Evolutionary conservation across 2,329 filamentous ascomycete genomes (phyloP).

Genomic region (Aureobasidium sp.): DNA sequence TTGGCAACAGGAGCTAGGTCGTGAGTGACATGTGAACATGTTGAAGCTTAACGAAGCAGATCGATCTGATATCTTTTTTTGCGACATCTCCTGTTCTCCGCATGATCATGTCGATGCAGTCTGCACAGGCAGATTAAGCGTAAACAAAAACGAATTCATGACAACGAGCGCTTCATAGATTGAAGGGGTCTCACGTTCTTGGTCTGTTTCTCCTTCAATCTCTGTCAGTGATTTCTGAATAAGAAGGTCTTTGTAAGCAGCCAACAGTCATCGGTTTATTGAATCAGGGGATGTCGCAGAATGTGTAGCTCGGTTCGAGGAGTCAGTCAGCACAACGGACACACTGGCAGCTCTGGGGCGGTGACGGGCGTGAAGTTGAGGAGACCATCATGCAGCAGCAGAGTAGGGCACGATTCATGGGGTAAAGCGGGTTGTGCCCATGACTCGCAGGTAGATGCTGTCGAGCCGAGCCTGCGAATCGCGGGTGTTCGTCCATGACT

Average conservation of each 20-base stretch:
- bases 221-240: not conserved
- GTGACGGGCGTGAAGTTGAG: not conserved
- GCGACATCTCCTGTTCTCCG: conserved; percentile 1
- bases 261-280: not conserved
- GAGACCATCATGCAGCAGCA: not conserved
- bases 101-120: not conserved
- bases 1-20: not conserved
- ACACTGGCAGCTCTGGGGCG: not conserved
- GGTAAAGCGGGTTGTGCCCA: not conserved
- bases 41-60: not conserved
- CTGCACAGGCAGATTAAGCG: not conserved
- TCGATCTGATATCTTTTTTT: not conserved
- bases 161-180: not conserved
- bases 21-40: not conserved
- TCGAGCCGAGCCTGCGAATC: not conserved
- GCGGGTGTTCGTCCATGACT: not conserved
- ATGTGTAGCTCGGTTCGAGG: not conserved
- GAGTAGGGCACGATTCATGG: conserved; percentile 3
- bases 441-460: not conserved
- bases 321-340: not conserved
- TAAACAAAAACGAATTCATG: not conserved
- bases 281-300: not conserved
- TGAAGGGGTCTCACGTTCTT: not conserved
- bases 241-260: not conserved
- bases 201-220: not conserved